These are phyloP conservation scores for Agrostemma githago DNA, from an alignment of 148 eudicot genomes.

Conservation along the genomic window DNA sequence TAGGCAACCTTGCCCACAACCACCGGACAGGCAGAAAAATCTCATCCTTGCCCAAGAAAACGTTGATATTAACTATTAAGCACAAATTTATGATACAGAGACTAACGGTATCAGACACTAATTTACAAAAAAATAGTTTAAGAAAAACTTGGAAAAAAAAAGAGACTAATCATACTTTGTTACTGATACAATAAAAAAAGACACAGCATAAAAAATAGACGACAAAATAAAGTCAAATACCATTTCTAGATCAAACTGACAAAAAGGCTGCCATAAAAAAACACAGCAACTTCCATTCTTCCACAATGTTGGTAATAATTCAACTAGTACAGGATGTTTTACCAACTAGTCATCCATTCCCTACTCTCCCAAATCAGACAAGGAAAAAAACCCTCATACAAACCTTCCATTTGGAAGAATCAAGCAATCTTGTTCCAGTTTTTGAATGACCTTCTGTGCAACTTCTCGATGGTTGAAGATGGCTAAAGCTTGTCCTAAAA, in stretches of 20 bases:
- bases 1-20: too few species aligned
- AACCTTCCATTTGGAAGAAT: conserved; percentile 63
- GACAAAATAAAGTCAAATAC: neutral
- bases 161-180: neutral
- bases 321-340: neutral
- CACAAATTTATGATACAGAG: neutral
- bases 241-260: neutral
- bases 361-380: neutral
- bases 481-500: conserved; percentile 52
- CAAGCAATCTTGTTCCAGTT: conserved; percentile 45
- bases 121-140: neutral
- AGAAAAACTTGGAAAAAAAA: neutral
- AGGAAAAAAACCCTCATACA: neutral
- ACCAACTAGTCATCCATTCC: neutral
- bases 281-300: neutral
- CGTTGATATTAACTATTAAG: neutral
- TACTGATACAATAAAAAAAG: neutral
- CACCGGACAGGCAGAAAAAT: too few species aligned
- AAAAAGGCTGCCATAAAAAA: neutral
- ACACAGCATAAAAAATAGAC: neutral
- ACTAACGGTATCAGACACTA: neutral
- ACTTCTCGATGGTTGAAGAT: conserved; percentile 46
- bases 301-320: neutral
- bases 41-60: too few species aligned
- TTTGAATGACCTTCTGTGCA: conserved; percentile 36